Conservation (phyloP, 2,329 filamentous ascomycete species). For the Scedosporium apiospermum region DNA sequence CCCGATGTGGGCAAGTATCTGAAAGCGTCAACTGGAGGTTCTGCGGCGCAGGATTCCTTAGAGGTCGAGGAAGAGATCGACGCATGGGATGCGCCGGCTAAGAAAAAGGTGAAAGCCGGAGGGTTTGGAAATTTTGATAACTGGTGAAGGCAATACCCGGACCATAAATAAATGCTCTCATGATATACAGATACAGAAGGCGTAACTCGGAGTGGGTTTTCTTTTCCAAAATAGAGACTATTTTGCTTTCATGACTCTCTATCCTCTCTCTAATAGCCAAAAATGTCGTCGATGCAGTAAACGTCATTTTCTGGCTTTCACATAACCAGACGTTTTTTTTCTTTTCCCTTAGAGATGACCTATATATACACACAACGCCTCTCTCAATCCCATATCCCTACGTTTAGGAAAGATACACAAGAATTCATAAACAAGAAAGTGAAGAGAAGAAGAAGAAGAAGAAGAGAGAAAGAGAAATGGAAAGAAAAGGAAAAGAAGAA, state of each 20-base stretch:
- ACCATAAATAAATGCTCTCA: no score
- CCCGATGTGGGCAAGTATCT: conserved; percentile 72
- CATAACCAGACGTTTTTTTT: no score
- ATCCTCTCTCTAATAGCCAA: no score
- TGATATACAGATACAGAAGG: background rate
- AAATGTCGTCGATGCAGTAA: no score
- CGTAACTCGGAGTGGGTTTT: background rate
- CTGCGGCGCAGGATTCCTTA: conserved; percentile 43
- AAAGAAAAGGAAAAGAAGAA: background rate
- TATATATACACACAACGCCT: background rate
- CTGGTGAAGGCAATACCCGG: conserved; percentile 48
- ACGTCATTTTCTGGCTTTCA: no score
- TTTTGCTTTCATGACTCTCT: no score
- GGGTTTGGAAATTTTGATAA: conserved; percentile 93
- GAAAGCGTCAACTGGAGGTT: conserved; percentile 38
- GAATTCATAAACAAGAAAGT: background rate
- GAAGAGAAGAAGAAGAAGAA: background rate
- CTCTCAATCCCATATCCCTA: background rate
- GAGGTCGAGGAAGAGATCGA: conserved; percentile 45
- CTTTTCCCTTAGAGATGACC: background rate
- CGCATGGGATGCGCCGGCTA: conserved; percentile 57
- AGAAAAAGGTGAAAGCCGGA: conserved; percentile 68
- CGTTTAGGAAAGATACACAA: background rate
- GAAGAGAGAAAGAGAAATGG: background rate
- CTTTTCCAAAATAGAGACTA: no score